Evolutionary conservation across 2,329 filamentous ascomycete genomes (phyloP).

Genomic region (Colletotrichum somersetense): DNA sequence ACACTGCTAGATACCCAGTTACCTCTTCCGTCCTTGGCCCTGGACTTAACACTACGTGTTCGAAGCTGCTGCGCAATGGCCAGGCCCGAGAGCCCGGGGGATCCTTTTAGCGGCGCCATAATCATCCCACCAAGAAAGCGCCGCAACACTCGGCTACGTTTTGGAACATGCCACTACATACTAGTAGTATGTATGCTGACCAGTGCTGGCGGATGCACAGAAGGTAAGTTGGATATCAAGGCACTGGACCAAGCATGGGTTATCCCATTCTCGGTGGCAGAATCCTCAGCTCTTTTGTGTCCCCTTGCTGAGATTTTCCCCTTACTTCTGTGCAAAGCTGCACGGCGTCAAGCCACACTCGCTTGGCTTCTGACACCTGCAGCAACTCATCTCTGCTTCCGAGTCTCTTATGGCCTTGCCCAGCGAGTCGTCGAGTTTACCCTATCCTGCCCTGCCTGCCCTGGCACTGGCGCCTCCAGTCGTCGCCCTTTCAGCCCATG

Average conservation of each 20-base stretch:
- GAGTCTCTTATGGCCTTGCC: neutral
- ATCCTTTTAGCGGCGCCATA: neutral
- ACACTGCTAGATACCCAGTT: neutral
- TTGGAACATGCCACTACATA: neutral
- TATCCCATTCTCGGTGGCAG: slow-evolving; percentile 1
- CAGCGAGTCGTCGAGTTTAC: slow-evolving; percentile 13
- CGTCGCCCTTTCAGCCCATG: slow-evolving; percentile 26
- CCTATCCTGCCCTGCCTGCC: neutral
- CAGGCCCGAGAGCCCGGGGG: slow-evolving; percentile 14
- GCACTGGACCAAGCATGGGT: neutral
- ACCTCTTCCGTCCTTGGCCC: neutral
- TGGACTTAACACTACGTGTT: too few relatives aligned
- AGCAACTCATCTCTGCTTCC: slow-evolving; percentile 20
- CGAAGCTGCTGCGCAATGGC: neutral
- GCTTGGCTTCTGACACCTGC: slow-evolving; percentile 37
- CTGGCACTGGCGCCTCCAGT: slow-evolving; percentile 4
- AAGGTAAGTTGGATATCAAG: neutral
- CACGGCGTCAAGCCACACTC: slow-evolving; percentile 30
- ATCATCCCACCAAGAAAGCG: neutral
- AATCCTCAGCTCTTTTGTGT: slow-evolving; percentile 15
- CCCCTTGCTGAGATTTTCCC: neutral
- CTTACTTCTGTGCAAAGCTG: neutral
- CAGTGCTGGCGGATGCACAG: slow-evolving; percentile 9
- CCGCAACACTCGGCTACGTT: slow-evolving; percentile 7
- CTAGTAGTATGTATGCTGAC: too few relatives aligned